Conservation (phyloP, 2,329 filamentous ascomycete species). For the Aspergillus pseudoterreus region DNA sequence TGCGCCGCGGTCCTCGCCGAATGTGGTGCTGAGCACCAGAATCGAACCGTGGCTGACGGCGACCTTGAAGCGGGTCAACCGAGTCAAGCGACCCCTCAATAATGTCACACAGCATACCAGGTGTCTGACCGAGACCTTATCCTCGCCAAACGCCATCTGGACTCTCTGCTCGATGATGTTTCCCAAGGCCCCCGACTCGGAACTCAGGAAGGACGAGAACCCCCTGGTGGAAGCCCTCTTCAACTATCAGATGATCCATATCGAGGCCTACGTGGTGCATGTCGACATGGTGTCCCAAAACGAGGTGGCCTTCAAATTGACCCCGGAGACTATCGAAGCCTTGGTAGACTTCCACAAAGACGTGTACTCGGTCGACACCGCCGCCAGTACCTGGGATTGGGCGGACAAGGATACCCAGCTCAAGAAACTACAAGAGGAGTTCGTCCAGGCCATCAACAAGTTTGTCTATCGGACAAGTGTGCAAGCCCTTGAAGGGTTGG, state of each 20-base stretch:
- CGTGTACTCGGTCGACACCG: constrained; percentile 84
- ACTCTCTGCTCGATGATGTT: constrained; percentile 90
- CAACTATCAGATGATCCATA: constrained; percentile 88
- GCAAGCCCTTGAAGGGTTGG: constrained; percentile 85
- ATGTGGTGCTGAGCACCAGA: constrained; percentile 87
- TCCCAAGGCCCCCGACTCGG: constrained; percentile 79
- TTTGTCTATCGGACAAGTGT: constrained; percentile 92
- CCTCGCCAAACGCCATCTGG: constrained; percentile 88
- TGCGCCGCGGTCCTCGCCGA: constrained; percentile 88
- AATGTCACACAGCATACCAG: constrained; percentile 92
- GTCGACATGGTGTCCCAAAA: constrained; percentile 98
- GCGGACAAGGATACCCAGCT: constrained; percentile 92
- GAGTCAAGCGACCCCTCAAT: constrained; percentile 94
- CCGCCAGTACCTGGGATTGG: constrained; percentile 89
- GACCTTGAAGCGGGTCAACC: constrained; percentile 94
- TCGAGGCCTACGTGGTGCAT: constrained; percentile 97
- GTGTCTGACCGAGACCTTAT: constrained; percentile 92
- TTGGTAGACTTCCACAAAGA: constrained; percentile 96
- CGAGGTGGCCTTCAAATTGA: constrained; percentile 97
- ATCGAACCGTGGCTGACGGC: constrained; percentile 96
- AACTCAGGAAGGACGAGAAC: constrained; percentile 77
- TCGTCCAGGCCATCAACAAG: constrained; percentile 93
- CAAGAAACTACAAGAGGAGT: constrained; percentile 96
- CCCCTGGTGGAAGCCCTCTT: constrained; percentile 81
- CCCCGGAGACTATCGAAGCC: constrained; percentile 85